These are phyloP conservation scores for Penicillium manginii DNA, from an alignment of 495 filamentous ascomycete genomes.

Conservation along the genomic window DNA sequence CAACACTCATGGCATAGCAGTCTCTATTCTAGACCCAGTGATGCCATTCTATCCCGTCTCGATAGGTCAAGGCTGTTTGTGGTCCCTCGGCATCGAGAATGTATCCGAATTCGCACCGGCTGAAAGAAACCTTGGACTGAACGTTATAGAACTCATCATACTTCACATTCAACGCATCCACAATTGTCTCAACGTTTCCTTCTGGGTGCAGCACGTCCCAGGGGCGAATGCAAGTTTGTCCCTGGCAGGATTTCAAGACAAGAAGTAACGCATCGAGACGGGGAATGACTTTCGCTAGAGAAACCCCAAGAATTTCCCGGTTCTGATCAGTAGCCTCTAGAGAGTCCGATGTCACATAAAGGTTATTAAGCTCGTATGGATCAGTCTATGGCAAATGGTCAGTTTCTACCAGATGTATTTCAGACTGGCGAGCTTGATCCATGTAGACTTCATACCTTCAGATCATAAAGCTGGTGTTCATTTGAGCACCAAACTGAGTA, in stretches of 20 bases:
- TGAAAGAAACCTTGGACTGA: slow-evolving; percentile 53
- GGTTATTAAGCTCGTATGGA: slow-evolving; percentile 3
- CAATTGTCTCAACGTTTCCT: slow-evolving; percentile 41
- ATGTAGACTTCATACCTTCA: slow-evolving; percentile 17
- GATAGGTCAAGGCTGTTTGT: slow-evolving; percentile 36
- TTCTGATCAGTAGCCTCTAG: too few species aligned
- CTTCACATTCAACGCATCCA: slow-evolving; percentile 40
- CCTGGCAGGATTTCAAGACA: slow-evolving; percentile 63
- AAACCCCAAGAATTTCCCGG: slow-evolving; percentile 9
- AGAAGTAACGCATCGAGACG: slow-evolving; percentile 60
- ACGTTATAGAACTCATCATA: slow-evolving; percentile 62
- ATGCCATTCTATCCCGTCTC: slow-evolving; percentile 39
- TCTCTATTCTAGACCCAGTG: slow-evolving; percentile 24
- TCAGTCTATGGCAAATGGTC: background rate
- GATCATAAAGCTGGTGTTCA: slow-evolving; percentile 10
- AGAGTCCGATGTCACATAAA: background rate
- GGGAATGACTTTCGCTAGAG: slow-evolving; percentile 41
- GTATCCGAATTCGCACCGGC: slow-evolving; percentile 62
- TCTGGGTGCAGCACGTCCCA: slow-evolving; percentile 57
- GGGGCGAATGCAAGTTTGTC: slow-evolving; percentile 48
- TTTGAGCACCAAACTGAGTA: slow-evolving; percentile 11
- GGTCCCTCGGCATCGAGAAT: slow-evolving; percentile 63
- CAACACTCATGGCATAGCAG: background rate
- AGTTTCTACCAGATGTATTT: background rate
- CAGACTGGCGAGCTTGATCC: slow-evolving; percentile 4